Conservation (phyloP, 208 protist species). For the Trypanosoma boissoni region DNA sequence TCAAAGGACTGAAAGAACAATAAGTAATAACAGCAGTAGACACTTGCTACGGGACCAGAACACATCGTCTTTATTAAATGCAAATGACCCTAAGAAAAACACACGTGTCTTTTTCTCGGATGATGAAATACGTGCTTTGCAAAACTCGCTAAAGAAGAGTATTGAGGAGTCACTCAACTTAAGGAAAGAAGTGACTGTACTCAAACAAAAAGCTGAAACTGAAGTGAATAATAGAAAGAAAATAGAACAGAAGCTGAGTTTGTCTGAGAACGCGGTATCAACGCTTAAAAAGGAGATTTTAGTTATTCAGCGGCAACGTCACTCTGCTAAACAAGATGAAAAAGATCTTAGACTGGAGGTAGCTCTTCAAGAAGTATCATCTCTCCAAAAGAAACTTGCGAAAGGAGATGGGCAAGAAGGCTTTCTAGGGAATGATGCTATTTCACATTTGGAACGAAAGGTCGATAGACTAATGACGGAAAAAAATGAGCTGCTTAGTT, state of each 20-base stretch:
- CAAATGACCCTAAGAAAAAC: too few relatives aligned
- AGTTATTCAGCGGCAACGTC: constrained; percentile 30
- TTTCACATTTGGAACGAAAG: constrained; percentile 28
- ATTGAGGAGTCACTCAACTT: constrained; percentile 2
- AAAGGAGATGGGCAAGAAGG: neutral
- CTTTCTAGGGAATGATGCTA: neutral
- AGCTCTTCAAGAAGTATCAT: constrained; percentile 10
- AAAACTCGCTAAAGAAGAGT: neutral
- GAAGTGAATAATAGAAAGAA: constrained; percentile 8
- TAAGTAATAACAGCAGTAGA: too few relatives aligned
- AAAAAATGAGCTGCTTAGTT: constrained; percentile 77
- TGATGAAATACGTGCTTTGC: constrained; percentile 2
- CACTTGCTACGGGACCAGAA: too few relatives aligned
- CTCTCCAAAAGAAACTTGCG: constrained; percentile 10
- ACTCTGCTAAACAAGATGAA: constrained; percentile 2
- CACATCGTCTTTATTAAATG: too few relatives aligned
- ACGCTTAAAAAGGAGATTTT: constrained; percentile 43
- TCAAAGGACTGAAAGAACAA: too few relatives aligned
- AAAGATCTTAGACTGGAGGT: constrained; percentile 5
- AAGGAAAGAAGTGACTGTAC: constrained; percentile 3
- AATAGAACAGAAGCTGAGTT: constrained; percentile 24
- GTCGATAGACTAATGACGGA: constrained; percentile 44
- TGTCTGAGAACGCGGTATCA: constrained; percentile 32
- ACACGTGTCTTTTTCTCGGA: too few relatives aligned
- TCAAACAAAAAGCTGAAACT: constrained; percentile 13